Conservation (phyloP, 1,139 yeast species). For the Yamadazyma oceani region DNA sequence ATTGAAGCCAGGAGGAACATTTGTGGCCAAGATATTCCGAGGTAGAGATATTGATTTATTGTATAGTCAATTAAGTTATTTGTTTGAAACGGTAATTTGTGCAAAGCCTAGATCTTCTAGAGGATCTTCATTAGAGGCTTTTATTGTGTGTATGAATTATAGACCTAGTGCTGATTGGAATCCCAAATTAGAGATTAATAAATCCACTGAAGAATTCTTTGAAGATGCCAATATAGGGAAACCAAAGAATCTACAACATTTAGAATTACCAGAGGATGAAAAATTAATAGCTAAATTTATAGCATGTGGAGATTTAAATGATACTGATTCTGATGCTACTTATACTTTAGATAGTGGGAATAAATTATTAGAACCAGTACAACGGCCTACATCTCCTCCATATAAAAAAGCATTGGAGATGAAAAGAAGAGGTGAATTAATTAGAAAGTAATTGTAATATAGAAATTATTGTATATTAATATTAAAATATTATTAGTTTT, state of each 20-base stretch:
- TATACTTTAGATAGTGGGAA: constrained; percentile 59
- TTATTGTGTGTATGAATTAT: constrained; percentile 88
- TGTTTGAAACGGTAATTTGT: constrained; percentile 85
- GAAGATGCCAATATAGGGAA: constrained; percentile 63
- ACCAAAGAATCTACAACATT: constrained; percentile 39
- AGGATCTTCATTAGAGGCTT: constrained; percentile 91
- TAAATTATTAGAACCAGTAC: constrained; percentile 79
- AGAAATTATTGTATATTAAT: constrained; percentile 5
- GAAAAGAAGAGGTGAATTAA: constrained; percentile 70
- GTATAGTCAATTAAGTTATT: constrained; percentile 81
- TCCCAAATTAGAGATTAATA: constrained; percentile 57
- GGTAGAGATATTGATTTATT: constrained; percentile 93
- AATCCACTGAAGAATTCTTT: constrained; percentile 80
- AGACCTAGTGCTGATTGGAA: constrained; percentile 80
- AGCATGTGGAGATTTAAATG: constrained; percentile 89
- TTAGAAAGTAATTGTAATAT: constrained; percentile 4
- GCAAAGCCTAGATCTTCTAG: constrained; percentile 95
- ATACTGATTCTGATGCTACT: constrained; percentile 93
- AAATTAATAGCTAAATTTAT: constrained; percentile 80
- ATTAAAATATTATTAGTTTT: constrained; percentile 12
- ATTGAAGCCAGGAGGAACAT: constrained; percentile 83
- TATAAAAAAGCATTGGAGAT: constrained; percentile 87
- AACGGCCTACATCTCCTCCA: constrained; percentile 94
- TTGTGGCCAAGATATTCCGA: constrained; percentile 93
- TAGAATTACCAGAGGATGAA: constrained; percentile 56